A percentile compares a stretch with the other conserved stretches of the same genome.
Conservation (phyloP, 192 early-diverging fungal species). For the Coemansia asiatica region DNA sequence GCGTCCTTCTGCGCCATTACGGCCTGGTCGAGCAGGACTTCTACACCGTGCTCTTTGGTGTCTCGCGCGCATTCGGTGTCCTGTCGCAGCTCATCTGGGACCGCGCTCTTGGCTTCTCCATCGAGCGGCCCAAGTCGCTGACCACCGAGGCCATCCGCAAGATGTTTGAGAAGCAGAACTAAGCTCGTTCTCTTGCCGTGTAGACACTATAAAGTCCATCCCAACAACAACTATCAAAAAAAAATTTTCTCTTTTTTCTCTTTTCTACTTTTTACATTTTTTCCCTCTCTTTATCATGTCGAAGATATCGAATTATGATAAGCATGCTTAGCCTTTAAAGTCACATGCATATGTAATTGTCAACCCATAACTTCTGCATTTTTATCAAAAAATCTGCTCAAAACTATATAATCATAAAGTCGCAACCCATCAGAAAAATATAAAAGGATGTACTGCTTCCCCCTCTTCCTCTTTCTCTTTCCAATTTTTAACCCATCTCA, state of each 20-base stretch:
- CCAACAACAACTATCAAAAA: not conserved
- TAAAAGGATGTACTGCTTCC: not conserved
- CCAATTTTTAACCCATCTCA: not conserved
- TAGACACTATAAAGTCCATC: not conserved
- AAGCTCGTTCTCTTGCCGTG: not conserved
- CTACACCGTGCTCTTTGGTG: slow-evolving; percentile 99
- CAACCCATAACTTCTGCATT: too few species aligned
- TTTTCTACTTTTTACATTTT: not conserved
- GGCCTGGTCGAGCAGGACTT: slow-evolving; percentile 97
- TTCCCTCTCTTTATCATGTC: not conserved
- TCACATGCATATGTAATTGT: not conserved
- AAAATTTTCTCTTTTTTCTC: not conserved
- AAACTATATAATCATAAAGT: not conserved
- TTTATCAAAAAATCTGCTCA: too few species aligned
- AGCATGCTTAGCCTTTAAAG: not conserved
- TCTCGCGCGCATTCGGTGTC: slow-evolving; percentile 96
- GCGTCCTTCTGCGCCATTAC: slow-evolving; percentile 95
- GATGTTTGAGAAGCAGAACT: slow-evolving; percentile 66
- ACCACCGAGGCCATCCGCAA: slow-evolving; percentile 83
- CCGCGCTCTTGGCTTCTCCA: slow-evolving; percentile 91
- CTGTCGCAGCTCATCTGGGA: slow-evolving; percentile 96
- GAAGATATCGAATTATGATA: not conserved
- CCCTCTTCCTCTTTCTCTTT: too few species aligned
- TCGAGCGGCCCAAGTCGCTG: slow-evolving; percentile 91
- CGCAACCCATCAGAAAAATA: not conserved